Conservation (phyloP, 129 eudicot species). For the Centrapalus pauciflorus region DNA sequence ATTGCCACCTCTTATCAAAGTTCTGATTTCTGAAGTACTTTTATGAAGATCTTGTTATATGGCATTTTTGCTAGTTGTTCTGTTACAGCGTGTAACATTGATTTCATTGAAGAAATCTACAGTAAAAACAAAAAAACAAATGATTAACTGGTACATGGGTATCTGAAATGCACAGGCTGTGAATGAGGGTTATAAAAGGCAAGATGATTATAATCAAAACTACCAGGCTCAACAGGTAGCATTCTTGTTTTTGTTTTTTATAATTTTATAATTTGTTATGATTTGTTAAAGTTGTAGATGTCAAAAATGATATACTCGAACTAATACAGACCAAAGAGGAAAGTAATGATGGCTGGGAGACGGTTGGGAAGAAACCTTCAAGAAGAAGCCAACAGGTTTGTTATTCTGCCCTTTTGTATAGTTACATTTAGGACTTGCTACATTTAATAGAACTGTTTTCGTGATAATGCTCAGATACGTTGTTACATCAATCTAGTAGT, state of each 20-base stretch:
- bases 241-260: neutral
- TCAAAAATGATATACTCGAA: neutral
- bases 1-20: no score
- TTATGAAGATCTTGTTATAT: neutral
- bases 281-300: neutral
- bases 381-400: constrained; percentile 59
- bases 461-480: neutral
- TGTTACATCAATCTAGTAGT: no score
- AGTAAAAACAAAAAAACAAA: neutral
- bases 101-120: no score
- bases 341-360: constrained; percentile 79
- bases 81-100: no score
- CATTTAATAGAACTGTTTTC: neutral
- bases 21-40: no score
- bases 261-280: neutral
- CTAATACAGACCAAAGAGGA: constrained; percentile 38
- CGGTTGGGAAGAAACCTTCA: constrained; percentile 66
- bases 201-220: constrained; percentile 32
- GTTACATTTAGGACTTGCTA: constrained; percentile 3
- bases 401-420: neutral
- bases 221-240: constrained; percentile 27
- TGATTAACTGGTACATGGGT: neutral
- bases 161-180: constrained; percentile 25
- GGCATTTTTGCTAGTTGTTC: neutral
- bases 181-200: constrained; percentile 33